phyloP scores from a whole-genome alignment of 345 rosid species.

The Draba incana region DNA sequence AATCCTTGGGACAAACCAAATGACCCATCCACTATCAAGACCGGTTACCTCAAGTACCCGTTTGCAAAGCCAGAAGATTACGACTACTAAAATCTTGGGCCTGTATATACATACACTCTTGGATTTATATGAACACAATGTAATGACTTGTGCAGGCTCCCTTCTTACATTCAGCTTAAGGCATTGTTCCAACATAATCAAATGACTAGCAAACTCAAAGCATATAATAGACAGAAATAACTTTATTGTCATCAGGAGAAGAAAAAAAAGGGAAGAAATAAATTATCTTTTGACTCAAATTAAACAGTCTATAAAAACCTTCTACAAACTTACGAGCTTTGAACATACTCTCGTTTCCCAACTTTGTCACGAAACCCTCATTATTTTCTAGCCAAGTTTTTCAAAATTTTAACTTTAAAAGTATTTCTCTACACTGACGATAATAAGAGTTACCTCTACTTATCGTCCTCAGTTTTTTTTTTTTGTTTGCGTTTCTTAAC shows the following conservation, averaged over 20 bases:
- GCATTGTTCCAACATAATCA: conserved; percentile 14
- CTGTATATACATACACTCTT: conserved; percentile 15
- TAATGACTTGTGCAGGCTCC: conserved; percentile 26
- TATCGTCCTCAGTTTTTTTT: conserved; percentile 13
- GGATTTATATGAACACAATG: conserved; percentile 16
- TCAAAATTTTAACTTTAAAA: conserved; percentile 36
- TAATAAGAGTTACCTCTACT: conserved; percentile 34
- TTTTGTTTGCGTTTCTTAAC: neutral
- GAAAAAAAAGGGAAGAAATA: neutral
- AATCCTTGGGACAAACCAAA: conserved; percentile 83
- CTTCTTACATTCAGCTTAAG: neutral
- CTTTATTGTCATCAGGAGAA: conserved; percentile 34
- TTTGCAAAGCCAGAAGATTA: conserved; percentile 86
- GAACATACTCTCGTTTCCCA: conserved; percentile 11
- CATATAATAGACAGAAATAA: conserved; percentile 31
- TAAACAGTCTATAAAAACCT: conserved; percentile 25
- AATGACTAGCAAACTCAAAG: neutral
- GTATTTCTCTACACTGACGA: conserved; percentile 34
- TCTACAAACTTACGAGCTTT: conserved; percentile 33
- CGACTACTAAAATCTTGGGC: conserved; percentile 34
- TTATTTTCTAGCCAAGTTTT: conserved; percentile 34
- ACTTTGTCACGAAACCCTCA: conserved; percentile 29
- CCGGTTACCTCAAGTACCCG: conserved; percentile 61
- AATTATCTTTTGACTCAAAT: conserved; percentile 32
- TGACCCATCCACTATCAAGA: conserved; percentile 61